These are phyloP conservation scores for Monascus purpureus DNA, from an alignment of 495 filamentous ascomycete genomes.

Conservation along the genomic window DNA sequence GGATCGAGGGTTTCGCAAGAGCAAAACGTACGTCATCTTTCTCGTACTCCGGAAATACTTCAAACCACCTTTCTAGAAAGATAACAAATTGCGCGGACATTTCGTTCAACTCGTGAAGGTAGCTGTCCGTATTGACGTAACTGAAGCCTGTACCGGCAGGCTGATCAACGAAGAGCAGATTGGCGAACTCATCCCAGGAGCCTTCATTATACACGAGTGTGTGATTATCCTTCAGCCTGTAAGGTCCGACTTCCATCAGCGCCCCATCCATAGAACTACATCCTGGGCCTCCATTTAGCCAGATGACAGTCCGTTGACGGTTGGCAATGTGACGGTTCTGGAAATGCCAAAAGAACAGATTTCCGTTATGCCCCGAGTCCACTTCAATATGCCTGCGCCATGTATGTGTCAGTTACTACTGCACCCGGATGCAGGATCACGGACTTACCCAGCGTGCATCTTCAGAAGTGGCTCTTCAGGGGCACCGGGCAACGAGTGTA, in stretches of 20 bases:
- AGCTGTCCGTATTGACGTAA: slow-evolving; percentile 79
- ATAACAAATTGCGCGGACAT: slow-evolving; percentile 81
- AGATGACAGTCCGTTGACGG: slow-evolving; percentile 81
- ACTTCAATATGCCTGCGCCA: slow-evolving; percentile 73
- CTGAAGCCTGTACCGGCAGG: slow-evolving; percentile 94
- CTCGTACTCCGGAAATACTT: slow-evolving; percentile 81
- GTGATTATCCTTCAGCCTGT: slow-evolving; percentile 64
- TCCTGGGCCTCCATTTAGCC: slow-evolving; percentile 92
- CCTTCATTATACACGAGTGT: slow-evolving; percentile 73
- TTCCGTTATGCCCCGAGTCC: slow-evolving; percentile 66
- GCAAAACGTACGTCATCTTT: slow-evolving; percentile 67
- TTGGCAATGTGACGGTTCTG: slow-evolving; percentile 92
- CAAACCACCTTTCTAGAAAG: slow-evolving; percentile 85
- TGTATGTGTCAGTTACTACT: slow-evolving; percentile 13
- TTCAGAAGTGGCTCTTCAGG: slow-evolving; percentile 71
- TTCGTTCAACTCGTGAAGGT: slow-evolving; percentile 67
- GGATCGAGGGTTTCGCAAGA: no score
- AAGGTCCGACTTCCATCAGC: slow-evolving; percentile 94
- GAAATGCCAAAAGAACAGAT: slow-evolving; percentile 97
- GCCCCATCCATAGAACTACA: slow-evolving; percentile 96
- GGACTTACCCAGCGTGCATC: slow-evolving; percentile 99
- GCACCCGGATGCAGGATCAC: no score
- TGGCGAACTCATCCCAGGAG: slow-evolving; percentile 95
- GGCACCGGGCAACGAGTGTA: slow-evolving; percentile 69
- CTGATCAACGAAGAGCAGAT: slow-evolving; percentile 91